Conservation (phyloP, 192 early-diverging fungal genomes). For the Hyaloraphidium curvatum region DNA sequence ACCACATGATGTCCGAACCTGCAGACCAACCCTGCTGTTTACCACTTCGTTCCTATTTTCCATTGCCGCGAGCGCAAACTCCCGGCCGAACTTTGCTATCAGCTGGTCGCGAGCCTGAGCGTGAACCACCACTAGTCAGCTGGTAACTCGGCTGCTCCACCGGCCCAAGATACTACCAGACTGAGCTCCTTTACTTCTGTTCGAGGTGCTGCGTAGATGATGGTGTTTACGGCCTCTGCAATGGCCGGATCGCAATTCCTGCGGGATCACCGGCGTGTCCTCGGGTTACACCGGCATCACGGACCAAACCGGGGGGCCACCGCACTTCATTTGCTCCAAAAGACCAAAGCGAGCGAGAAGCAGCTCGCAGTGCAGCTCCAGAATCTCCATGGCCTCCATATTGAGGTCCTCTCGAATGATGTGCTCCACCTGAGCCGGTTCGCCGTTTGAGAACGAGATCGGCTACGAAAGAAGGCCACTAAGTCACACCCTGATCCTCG, state of each 20-base stretch:
- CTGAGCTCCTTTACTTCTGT: constrained; percentile 67
- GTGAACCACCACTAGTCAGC: too few species aligned
- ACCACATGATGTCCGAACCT: background rate
- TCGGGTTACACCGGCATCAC: background rate
- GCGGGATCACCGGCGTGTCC: background rate
- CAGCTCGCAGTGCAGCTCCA: constrained; percentile 81
- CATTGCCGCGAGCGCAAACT: constrained; percentile 49
- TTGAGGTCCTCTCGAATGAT: constrained; percentile 89
- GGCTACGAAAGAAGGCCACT: background rate
- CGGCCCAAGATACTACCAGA: constrained; percentile 14
- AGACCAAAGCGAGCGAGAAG: constrained; percentile 72
- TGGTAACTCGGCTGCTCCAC: too few species aligned
- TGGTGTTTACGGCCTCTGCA: constrained; percentile 64
- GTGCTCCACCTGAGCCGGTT: constrained; percentile 33
- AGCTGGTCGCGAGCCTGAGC: constrained; percentile 76
- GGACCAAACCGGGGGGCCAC: background rate
- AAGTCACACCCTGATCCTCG: constrained; percentile 46
- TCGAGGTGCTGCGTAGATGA: constrained; percentile 81
- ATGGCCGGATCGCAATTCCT: constrained; percentile 42
- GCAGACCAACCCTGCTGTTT: constrained; percentile 39
- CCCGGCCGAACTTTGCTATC: constrained; percentile 62
- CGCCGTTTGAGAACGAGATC: background rate
- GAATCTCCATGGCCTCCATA: constrained; percentile 83
- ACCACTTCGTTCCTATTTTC: constrained; percentile 57
- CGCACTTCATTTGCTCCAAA: constrained; percentile 57